Percentiles rank a stretch among this genome's conserved stretches.
These are phyloP conservation scores for Gliomastix tumulicola DNA, from an alignment of 2,329 filamentous ascomycete genomes.

Conservation along the genomic window DNA sequence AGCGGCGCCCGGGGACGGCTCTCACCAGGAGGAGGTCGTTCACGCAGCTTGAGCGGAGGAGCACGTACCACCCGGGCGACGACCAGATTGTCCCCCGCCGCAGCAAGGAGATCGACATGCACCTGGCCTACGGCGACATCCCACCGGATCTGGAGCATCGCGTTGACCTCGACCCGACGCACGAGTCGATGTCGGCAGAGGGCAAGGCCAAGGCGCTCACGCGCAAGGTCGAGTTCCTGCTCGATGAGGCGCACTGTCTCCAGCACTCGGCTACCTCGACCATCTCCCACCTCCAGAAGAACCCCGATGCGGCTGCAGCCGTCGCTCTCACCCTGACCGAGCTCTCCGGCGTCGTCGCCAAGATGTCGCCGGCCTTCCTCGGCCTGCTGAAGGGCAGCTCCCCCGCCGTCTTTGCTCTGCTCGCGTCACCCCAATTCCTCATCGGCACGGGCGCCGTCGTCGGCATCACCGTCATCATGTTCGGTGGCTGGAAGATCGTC, in stretches of 20 bases:
- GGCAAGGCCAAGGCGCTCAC: slow-evolving; percentile 51
- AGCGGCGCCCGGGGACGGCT: slow-evolving; percentile 12
- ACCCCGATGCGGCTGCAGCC: slow-evolving; percentile 84
- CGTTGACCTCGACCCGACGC: slow-evolving; percentile 37
- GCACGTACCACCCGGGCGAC: slow-evolving; percentile 25
- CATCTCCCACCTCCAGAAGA: slow-evolving; percentile 64
- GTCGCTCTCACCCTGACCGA: slow-evolving; percentile 90
- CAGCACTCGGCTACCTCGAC: slow-evolving; percentile 79
- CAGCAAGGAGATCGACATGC: slow-evolving; percentile 68
- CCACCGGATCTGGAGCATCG: slow-evolving; percentile 57
- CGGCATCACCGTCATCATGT: slow-evolving; percentile 90
- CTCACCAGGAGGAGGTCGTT: slow-evolving; percentile 1
- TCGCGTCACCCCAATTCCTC: slow-evolving; percentile 87
- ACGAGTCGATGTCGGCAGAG: slow-evolving; percentile 53
- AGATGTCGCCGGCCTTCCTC: slow-evolving; percentile 79
- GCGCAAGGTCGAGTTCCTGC: slow-evolving; percentile 64
- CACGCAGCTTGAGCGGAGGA: slow-evolving; percentile 7
- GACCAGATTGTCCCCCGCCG: slow-evolving; percentile 17
- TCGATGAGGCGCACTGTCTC: slow-evolving; percentile 83
- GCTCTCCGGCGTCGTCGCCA: slow-evolving; percentile 72
- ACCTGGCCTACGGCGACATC: slow-evolving; percentile 82
- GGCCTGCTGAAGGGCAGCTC: slow-evolving; percentile 70
- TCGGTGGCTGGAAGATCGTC: slow-evolving; percentile 96
- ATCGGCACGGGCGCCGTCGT: slow-evolving; percentile 86
- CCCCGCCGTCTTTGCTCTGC: slow-evolving; percentile 77